Conservation (phyloP, 2,329 filamentous ascomycete genomes). For the Ophiostoma sp. region DNA sequence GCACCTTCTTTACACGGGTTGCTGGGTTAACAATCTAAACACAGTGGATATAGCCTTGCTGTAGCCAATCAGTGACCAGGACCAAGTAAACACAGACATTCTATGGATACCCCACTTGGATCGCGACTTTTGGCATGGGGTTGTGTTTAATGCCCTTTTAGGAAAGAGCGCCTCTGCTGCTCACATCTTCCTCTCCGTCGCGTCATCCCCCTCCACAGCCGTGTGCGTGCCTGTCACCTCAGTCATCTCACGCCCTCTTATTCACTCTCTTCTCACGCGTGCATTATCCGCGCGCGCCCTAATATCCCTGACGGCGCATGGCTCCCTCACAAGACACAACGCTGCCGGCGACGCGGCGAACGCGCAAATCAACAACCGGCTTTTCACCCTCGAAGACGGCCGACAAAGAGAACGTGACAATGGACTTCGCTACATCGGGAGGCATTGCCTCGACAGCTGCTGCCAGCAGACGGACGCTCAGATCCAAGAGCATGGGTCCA, state of each 20-base stretch:
- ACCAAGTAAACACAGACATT: constrained; percentile 24
- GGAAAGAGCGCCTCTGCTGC: not conserved
- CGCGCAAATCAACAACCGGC: constrained; percentile 66
- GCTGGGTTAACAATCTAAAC: constrained; percentile 22
- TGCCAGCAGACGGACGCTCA: constrained; percentile 60
- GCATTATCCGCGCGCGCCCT: not conserved
- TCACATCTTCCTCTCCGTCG: not conserved
- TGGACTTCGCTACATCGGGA: constrained; percentile 48
- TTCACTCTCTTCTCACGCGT: not conserved
- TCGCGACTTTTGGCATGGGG: constrained; percentile 21
- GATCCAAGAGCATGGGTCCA: constrained; percentile 94
- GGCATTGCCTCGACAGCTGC: constrained; percentile 39
- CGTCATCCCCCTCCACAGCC: not conserved
- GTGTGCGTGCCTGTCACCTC: not conserved
- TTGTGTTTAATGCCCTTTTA: constrained; percentile 4
- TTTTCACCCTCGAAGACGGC: constrained; percentile 49
- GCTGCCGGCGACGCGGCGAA: constrained; percentile 51
- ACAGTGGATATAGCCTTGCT: not conserved
- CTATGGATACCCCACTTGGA: constrained; percentile 21
- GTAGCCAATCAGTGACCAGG: constrained; percentile 8
- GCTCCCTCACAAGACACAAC: constrained; percentile 42
- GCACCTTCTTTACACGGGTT: constrained; percentile 16
- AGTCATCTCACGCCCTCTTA: not conserved
- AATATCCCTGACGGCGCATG: constrained; percentile 31
- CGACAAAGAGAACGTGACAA: constrained; percentile 74